Percentiles rank a stretch among this genome's conserved stretches.
These are phyloP conservation scores for Fusarium tjaetaba DNA, from an alignment of 2,329 filamentous ascomycete species.

Conservation along the genomic window DNA sequence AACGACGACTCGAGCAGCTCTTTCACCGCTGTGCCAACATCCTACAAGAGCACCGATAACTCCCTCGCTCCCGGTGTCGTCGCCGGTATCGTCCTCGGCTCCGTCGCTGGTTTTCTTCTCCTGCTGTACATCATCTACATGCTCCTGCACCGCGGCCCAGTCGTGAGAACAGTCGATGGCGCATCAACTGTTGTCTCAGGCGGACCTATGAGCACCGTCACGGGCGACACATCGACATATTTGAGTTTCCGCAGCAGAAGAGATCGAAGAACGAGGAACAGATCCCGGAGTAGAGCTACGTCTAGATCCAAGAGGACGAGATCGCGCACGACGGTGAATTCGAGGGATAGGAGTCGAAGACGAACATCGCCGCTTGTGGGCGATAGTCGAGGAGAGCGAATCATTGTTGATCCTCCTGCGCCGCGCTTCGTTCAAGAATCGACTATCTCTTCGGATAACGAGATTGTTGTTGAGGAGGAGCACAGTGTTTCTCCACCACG, in stretches of 20 bases:
- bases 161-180: slow-evolving; percentile 40
- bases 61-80: slow-evolving; percentile 56
- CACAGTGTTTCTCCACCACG: slow-evolving; percentile 41
- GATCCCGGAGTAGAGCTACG: slow-evolving; percentile 25
- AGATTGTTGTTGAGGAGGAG: slow-evolving; percentile 53
- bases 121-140: slow-evolving; percentile 63
- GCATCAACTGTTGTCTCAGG: slow-evolving; percentile 23
- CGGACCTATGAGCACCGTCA: slow-evolving; percentile 35
- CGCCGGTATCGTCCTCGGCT: slow-evolving; percentile 57
- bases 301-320: slow-evolving; percentile 31
- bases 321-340: slow-evolving; percentile 37
- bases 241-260: slow-evolving; percentile 36
- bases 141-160: slow-evolving; percentile 56
- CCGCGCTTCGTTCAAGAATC: slow-evolving; percentile 44
- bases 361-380: slow-evolving; percentile 35
- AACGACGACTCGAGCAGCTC: slow-evolving; percentile 26
- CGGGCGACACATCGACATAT: slow-evolving; percentile 36
- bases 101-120: slow-evolving; percentile 62
- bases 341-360: slow-evolving; percentile 31
- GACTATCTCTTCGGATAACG: slow-evolving; percentile 47
- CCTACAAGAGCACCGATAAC: slow-evolving; percentile 49
- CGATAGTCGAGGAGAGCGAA: slow-evolving; percentile 18
- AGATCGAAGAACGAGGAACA: slow-evolving; percentile 24
- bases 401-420: slow-evolving; percentile 45
- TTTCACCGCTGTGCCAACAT: slow-evolving; percentile 48